phyloP scores from a whole-genome alignment of 2,329 filamentous ascomycete genomes.

The Diaporthe sp. region DNA sequence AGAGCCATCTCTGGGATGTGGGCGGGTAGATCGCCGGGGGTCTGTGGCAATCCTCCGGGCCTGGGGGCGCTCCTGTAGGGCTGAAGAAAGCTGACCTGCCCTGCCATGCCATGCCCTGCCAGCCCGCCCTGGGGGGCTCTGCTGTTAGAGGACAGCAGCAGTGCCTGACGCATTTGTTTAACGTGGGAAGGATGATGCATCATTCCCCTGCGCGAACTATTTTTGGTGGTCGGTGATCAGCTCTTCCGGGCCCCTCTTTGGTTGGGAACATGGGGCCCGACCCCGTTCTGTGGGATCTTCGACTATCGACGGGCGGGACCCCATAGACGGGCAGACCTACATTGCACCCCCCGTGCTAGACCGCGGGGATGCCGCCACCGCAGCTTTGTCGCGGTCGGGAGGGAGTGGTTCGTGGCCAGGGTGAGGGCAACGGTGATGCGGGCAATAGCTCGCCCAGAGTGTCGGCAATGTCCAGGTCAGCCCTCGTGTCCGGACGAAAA shows the following conservation, averaged over 20 bases:
- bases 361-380: slow-evolving; percentile 23
- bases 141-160: background rate
- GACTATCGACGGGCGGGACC: slow-evolving; percentile 26
- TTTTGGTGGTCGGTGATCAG: slow-evolving; percentile 33
- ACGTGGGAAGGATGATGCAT: slow-evolving; percentile 20
- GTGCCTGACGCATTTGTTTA: slow-evolving; percentile 11
- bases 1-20: background rate
- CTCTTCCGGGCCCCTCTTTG: slow-evolving; percentile 32
- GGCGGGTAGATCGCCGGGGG: slow-evolving; percentile 18
- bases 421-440: slow-evolving; percentile 2
- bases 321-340: slow-evolving; percentile 41
- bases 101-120: background rate
- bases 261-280: slow-evolving; percentile 10
- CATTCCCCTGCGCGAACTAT: slow-evolving; percentile 23
- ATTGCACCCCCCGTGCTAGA: slow-evolving; percentile 36
- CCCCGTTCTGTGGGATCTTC: slow-evolving; percentile 5
- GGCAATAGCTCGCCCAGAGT: slow-evolving; percentile 7
- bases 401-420: background rate
- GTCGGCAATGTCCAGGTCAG: slow-evolving; percentile 25
- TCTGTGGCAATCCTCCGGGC: slow-evolving; percentile 13
- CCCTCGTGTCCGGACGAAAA: background rate
- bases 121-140: background rate
- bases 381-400: background rate
- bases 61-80: background rate
- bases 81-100: slow-evolving; percentile 21